Conservation (phyloP, 1,284 basidiomycete species). For the Malassezia equina region DNA sequence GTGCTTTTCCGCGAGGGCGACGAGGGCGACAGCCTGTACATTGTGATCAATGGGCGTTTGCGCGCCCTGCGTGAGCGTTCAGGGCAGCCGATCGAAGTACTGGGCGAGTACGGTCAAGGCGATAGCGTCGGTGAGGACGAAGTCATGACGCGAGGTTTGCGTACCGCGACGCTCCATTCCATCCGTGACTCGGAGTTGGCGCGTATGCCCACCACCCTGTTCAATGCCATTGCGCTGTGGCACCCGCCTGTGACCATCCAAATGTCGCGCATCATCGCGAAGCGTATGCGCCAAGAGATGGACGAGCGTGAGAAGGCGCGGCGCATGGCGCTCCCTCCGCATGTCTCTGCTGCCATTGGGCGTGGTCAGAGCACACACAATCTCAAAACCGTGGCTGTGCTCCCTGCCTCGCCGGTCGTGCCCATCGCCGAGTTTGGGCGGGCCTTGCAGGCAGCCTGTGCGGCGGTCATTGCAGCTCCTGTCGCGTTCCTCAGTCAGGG, state of each 20-base stretch:
- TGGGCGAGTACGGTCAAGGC: slow-evolving; percentile 87
- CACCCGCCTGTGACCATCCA: slow-evolving; percentile 93
- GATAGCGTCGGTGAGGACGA: slow-evolving; percentile 70
- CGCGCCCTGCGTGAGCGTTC: slow-evolving; percentile 60
- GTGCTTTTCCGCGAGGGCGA: slow-evolving; percentile 86
- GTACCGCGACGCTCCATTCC: slow-evolving; percentile 84
- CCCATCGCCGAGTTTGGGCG: slow-evolving; percentile 44
- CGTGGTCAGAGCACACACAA: slow-evolving; percentile 73
- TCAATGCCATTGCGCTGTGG: slow-evolving; percentile 71
- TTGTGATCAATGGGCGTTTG: slow-evolving; percentile 89
- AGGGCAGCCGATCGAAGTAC: slow-evolving; percentile 58
- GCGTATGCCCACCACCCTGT: slow-evolving; percentile 89
- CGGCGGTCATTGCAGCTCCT: slow-evolving; percentile 36
- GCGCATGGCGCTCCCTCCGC: slow-evolving; percentile 19
- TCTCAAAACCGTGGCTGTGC: slow-evolving; percentile 78
- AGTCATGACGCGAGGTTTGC: slow-evolving; percentile 81
- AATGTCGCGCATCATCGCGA: slow-evolving; percentile 86
- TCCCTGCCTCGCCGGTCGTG: slow-evolving; percentile 54
- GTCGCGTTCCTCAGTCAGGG: slow-evolving; percentile 42
- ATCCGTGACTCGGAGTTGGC: slow-evolving; percentile 98
- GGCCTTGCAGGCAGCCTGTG: slow-evolving; percentile 37
- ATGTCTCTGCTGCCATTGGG: slow-evolving; percentile 36
- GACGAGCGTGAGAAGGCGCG: slow-evolving; percentile 21
- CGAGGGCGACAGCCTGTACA: slow-evolving; percentile 84
- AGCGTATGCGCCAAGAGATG: slow-evolving; percentile 73